These are phyloP conservation scores for Acrodontium crateriforme DNA, from an alignment of 2,329 filamentous ascomycete genomes.

Conservation along the genomic window DNA sequence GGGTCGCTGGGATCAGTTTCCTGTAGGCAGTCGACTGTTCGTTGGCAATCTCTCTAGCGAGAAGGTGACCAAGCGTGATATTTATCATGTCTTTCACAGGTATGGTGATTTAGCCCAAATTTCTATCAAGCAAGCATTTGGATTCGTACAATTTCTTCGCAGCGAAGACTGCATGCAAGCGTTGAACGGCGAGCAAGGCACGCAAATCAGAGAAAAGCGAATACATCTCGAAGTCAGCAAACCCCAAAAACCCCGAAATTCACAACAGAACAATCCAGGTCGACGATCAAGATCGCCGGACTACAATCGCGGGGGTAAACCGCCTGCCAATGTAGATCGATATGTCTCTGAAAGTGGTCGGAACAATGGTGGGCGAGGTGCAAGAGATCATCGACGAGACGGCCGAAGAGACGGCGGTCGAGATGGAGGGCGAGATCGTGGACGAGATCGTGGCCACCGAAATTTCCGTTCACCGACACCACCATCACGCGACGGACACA, in stretches of 20 bases:
- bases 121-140: slow-evolving; percentile 90
- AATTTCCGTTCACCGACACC: slow-evolving; percentile 40
- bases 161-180: slow-evolving; percentile 59
- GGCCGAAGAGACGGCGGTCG: slow-evolving; percentile 5
- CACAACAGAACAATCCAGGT: slow-evolving; percentile 9
- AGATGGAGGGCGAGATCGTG: slow-evolving; percentile 25
- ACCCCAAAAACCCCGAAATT: slow-evolving; percentile 46
- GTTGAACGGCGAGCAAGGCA: slow-evolving; percentile 64
- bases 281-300: slow-evolving; percentile 50
- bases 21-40: slow-evolving; percentile 62
- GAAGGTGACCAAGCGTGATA: slow-evolving; percentile 81
- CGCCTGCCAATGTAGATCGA: slow-evolving; percentile 34
- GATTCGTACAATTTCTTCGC: slow-evolving; percentile 88
- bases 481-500: slow-evolving; percentile 23
- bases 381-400: neutral
- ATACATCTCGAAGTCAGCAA: slow-evolving; percentile 94
- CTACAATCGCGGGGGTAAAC: slow-evolving; percentile 33
- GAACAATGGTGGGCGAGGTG: slow-evolving; percentile 2
- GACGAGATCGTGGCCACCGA: slow-evolving; percentile 38
- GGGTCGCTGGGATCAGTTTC: slow-evolving; percentile 70
- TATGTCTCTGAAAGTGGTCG: slow-evolving; percentile 17
- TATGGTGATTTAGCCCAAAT: slow-evolving; percentile 86
- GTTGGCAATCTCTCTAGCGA: slow-evolving; percentile 88
- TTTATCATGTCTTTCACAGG: slow-evolving; percentile 78
- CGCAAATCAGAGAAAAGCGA: slow-evolving; percentile 72